These are phyloP conservation scores for Penicillium roqueforti DNA, from an alignment of 495 filamentous ascomycete genomes.

Conservation along the genomic window DNA sequence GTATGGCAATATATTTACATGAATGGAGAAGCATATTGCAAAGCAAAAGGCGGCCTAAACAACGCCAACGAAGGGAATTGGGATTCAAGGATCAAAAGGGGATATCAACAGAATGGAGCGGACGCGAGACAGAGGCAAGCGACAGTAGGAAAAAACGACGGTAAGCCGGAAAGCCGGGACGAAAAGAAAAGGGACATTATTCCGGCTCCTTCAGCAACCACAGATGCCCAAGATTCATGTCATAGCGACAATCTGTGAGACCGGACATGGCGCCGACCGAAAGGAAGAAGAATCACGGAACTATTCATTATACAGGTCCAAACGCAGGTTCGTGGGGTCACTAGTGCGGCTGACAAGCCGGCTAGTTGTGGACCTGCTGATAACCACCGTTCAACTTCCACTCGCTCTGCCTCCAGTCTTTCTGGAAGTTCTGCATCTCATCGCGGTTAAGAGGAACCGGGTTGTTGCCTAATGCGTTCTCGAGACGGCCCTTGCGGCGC, in stretches of 20 bases:
- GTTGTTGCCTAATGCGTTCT: slow-evolving; percentile 54
- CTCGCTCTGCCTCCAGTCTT: slow-evolving; percentile 39
- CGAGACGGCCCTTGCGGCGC: slow-evolving; percentile 59
- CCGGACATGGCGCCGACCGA: slow-evolving; percentile 1
- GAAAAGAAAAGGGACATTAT: slow-evolving; percentile 21
- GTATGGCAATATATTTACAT: slow-evolving; percentile 9
- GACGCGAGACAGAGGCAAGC: neutral
- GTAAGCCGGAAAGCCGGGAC: slow-evolving; percentile 3
- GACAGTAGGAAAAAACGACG: neutral
- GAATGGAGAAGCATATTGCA: neutral
- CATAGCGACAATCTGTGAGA: slow-evolving; percentile 9
- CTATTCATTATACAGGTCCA: slow-evolving; percentile 10
- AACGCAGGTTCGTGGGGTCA: neutral
- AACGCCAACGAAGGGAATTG: slow-evolving; percentile 14
- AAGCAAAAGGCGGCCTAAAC: slow-evolving; percentile 1
- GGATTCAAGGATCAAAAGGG: slow-evolving; percentile 6
- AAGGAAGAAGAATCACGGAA: slow-evolving; percentile 13
- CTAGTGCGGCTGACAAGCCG: neutral
- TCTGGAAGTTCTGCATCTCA: slow-evolving; percentile 58
- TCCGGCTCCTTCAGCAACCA: slow-evolving; percentile 6
- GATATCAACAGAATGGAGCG: slow-evolving; percentile 23
- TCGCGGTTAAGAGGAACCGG: slow-evolving; percentile 54
- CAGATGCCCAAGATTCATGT: slow-evolving; percentile 8
- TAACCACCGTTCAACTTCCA: slow-evolving; percentile 37
- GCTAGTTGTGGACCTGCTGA: slow-evolving; percentile 29